A percentile compares a stretch with the other conserved stretches of the same genome.
phyloP scores from a whole-genome alignment of 352 stramenopile genomes.

The Pythium guiyangense region DNA sequence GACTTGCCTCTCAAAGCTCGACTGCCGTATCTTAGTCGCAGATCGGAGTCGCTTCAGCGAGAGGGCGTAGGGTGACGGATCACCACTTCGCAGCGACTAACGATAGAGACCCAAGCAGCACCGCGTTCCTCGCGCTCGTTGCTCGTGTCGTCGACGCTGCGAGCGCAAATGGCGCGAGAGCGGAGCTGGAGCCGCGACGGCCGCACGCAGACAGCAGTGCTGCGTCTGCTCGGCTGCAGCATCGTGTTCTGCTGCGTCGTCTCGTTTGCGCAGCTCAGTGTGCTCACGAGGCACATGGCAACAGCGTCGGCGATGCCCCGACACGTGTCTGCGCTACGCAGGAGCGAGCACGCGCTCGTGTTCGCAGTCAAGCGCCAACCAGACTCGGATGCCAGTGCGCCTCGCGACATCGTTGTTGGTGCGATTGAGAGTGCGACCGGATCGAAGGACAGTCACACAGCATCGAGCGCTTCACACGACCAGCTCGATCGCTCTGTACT shows the following conservation, averaged over 20 bases:
- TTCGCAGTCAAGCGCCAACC: not conserved
- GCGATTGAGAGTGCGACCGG: not conserved
- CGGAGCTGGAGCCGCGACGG: not conserved
- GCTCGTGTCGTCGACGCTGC: no score
- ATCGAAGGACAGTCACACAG: no score
- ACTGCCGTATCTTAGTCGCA: no score
- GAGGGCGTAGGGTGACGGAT: no score
- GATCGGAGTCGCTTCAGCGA: no score
- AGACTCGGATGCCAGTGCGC: not conserved
- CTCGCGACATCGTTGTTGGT: not conserved
- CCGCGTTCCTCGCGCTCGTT: no score
- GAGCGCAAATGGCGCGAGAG: not conserved
- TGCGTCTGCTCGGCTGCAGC: conserved; percentile 3
- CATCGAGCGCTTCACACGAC: no score
- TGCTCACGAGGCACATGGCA: not conserved
- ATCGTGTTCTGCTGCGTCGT: conserved; percentile 1
- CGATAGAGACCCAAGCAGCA: no score
- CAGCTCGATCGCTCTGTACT: no score
- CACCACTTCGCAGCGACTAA: no score
- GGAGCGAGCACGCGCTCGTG: not conserved
- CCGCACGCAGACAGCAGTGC: not conserved
- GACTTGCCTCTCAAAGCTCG: no score
- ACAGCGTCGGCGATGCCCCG: not conserved
- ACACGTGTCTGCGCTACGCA: not conserved
- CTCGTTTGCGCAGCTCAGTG: conserved; percentile 2